A percentile compares a stretch with the other conserved stretches of the same genome.
phyloP scores from a whole-genome alignment of 768 basidiomycete species.

The Trametes cinnabarina region DNA sequence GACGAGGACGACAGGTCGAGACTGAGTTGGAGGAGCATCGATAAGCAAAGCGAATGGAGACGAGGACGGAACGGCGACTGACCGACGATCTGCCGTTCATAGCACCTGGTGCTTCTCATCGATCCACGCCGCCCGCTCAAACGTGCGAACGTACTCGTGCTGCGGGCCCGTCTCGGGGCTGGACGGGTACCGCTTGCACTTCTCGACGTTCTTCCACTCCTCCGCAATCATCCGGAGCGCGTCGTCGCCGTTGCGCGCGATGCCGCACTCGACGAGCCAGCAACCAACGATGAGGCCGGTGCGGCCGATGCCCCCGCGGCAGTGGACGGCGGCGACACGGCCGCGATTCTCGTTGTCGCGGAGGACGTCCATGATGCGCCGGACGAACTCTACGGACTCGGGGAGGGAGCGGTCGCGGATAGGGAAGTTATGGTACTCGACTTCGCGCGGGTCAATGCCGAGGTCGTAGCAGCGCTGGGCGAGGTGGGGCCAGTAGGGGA shows the following conservation, averaged over 20 bases:
- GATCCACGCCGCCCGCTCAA: slow-evolving; percentile 30
- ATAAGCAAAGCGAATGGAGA: background rate
- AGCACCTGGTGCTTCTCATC: slow-evolving; percentile 21
- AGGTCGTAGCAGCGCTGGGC: slow-evolving; percentile 50
- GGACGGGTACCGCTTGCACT: slow-evolving; percentile 70
- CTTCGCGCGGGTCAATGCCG: slow-evolving; percentile 49
- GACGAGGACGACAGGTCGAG: background rate
- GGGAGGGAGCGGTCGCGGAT: slow-evolving; percentile 73
- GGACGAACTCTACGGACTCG: slow-evolving; percentile 55
- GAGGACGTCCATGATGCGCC: slow-evolving; percentile 55
- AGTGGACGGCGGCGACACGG: slow-evolving; percentile 71
- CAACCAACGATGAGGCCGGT: slow-evolving; percentile 66
- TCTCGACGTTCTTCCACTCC: slow-evolving; percentile 76
- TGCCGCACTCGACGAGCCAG: slow-evolving; percentile 70
- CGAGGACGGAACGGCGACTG: background rate
- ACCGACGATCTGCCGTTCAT: slow-evolving; percentile 18
- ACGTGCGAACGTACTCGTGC: slow-evolving; percentile 70
- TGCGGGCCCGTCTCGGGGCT: slow-evolving; percentile 81
- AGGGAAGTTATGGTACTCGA: slow-evolving; percentile 79
- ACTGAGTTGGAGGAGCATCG: background rate
- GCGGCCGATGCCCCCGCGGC: slow-evolving; percentile 74
- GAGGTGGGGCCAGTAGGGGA: slow-evolving; percentile 60
- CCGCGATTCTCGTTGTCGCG: slow-evolving; percentile 58
- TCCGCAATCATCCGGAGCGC: slow-evolving; percentile 62
- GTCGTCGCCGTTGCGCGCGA: slow-evolving; percentile 59